Evolutionary conservation across 768 basidiomycete genomes (phyloP).

Genomic region (Lentinus brumalis): DNA sequence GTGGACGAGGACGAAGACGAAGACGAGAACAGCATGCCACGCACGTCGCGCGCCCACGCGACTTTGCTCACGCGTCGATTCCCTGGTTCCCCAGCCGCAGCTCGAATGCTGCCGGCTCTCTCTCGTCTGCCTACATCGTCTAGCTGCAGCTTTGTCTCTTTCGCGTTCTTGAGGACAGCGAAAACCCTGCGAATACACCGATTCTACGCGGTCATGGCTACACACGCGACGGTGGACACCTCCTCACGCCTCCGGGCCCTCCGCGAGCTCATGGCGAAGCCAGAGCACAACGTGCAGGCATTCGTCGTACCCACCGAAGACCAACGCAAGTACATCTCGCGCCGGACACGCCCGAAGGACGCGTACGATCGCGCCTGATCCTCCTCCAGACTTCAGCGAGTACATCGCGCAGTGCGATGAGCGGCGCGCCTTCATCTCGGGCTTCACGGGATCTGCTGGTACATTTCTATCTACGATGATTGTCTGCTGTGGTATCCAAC

Average conservation of each 20-base stretch:
- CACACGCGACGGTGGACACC: constrained; percentile 55
- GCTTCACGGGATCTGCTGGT: constrained; percentile 95
- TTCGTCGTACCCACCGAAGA: constrained; percentile 91
- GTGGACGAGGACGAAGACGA: constrained; percentile 1
- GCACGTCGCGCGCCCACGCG: constrained; percentile 1
- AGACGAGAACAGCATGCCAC: background rate
- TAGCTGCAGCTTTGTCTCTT: background rate
- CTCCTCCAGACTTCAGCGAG: constrained; percentile 77
- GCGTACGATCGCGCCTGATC: background rate
- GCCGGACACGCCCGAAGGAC: background rate
- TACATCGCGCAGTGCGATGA: constrained; percentile 85
- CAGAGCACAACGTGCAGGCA: constrained; percentile 59
- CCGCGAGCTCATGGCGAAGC: constrained; percentile 67
- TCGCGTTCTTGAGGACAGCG: background rate
- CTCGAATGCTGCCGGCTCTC: constrained; percentile 9
- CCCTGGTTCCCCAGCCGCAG: constrained; percentile 8
- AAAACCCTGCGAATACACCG: background rate
- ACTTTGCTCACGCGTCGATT: constrained; percentile 3
- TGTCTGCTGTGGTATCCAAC: background rate
- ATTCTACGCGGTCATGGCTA: constrained; percentile 38
- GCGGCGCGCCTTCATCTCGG: constrained; percentile 85
- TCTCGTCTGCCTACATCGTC: background rate
- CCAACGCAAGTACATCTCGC: constrained; percentile 62
- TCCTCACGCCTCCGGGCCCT: constrained; percentile 61
- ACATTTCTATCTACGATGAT: no score